Evolutionary conservation across 768 basidiomycete species (phyloP), one percentile per base, ranked within the genome.

Genomic region (Tricholoma matsutake): DNA sequence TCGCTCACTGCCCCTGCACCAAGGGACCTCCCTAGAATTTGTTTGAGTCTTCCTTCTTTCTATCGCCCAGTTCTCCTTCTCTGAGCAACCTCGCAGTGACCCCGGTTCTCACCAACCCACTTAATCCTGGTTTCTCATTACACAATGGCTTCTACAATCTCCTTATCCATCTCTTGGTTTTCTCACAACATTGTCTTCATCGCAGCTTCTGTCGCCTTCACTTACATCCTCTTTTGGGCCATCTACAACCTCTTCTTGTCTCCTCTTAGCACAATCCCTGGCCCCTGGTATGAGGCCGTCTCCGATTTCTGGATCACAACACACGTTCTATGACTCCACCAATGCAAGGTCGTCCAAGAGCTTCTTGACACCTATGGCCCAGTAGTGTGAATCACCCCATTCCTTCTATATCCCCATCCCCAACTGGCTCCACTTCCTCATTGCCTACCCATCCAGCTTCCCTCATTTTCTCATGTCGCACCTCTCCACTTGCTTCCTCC

Each of bases 201-300:
- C 65, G 61, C 67, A 61, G 70, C 69, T 63, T 72, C 75, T 58
- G 61, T 71, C 61, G 62, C 65, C 61, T 68, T 78, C 66, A 67
- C 76, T 31, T 76, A 70, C 67, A 60, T 77, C 65, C 61, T 78
- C 61, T 60, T 76, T 60, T 74, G 76, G 59, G 72, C 69, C 64
- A 70, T 79, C 70, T 81, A 80, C 72, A 76, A 79, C 68, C 75
- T 81, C 69, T 83, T 85, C 74, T 76, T 88, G 71, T 88, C 87
- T 64, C 88, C 89, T 54, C 83, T 91, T 67, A 81, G 84, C 71
- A 79, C 82, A 64, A 84, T 91, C 75, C 89, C 89, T 41, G 89
- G 89, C 37, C 89, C 89, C 32, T 91, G 89, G 89, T 88, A 89
- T 67, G 88, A 87, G 39, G 88, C 88, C 62, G 72, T 89, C 60